A percentile compares a stretch with the other conserved stretches of the same genome.
phyloP scores from a whole-genome alignment of 148 eudicot genomes.

The Suaeda aralocaspica region DNA sequence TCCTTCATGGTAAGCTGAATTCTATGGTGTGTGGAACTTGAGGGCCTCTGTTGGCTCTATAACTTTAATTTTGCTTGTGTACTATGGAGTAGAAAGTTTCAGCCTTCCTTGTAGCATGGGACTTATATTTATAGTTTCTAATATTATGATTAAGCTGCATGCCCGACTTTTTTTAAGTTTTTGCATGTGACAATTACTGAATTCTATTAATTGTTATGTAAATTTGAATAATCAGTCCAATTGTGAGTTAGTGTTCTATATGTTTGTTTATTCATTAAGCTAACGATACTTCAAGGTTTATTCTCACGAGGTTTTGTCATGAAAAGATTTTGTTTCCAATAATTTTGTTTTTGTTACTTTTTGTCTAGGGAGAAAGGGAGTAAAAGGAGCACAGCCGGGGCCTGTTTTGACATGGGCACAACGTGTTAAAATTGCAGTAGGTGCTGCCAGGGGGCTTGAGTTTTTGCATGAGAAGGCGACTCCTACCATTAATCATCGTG shows the following conservation, averaged over 20 bases:
- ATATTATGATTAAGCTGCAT: not conserved
- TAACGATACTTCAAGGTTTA: no score
- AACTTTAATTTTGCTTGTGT: not conserved
- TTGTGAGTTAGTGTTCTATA: no score
- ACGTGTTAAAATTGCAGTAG: slow-evolving; percentile 79
- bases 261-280: no score
- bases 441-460: slow-evolving; percentile 84
- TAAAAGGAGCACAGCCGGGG: slow-evolving; percentile 91
- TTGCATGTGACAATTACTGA: not conserved
- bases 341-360: not conserved
- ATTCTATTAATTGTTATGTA: not conserved
- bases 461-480: slow-evolving; percentile 79
- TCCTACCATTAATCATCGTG: slow-evolving; percentile 66
- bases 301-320: no score
- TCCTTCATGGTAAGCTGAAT: slow-evolving; percentile 63
- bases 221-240: no score
- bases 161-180: not conserved
- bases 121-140: not conserved
- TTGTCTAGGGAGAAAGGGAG: slow-evolving; percentile 70
- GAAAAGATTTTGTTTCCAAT: not conserved
- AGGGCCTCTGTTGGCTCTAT: not conserved
- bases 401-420: slow-evolving; percentile 75
- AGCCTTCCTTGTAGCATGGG: not conserved
- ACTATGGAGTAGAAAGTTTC: not conserved
- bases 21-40: not conserved